These are phyloP conservation scores for Quaeritorhiza haematococci DNA, from an alignment of 371 early-diverging fungal genomes.

Conservation along the genomic window DNA sequence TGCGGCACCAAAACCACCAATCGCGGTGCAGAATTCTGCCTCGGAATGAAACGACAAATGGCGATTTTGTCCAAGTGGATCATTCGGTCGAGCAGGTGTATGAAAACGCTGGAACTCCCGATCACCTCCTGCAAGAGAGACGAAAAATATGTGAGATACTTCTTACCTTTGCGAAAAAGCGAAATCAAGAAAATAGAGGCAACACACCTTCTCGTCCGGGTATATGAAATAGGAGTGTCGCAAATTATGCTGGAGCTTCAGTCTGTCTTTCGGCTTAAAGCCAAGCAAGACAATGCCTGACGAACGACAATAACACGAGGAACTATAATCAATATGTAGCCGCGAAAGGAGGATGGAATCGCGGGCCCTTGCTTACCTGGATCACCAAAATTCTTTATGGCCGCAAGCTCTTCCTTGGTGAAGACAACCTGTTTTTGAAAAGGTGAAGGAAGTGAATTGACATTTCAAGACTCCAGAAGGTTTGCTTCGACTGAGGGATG, in stretches of 20 bases:
- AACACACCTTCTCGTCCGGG: conserved; percentile 60
- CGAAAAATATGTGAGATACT: neutral
- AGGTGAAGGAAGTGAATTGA: conserved; percentile 1
- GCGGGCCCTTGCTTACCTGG: conserved; percentile 51
- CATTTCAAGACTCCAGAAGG: neutral
- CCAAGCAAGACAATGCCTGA: conserved; percentile 61
- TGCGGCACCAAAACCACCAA: conserved; percentile 63
- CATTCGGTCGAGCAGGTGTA: conserved; percentile 55
- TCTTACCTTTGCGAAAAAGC: neutral
- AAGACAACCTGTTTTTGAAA: conserved; percentile 41
- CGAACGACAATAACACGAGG: neutral
- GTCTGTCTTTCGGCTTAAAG: conserved; percentile 43
- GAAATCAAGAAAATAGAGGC: neutral
- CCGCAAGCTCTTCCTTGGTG: conserved; percentile 32
- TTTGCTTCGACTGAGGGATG: neutral
- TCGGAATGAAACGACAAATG: conserved; percentile 52
- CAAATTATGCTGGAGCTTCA: conserved; percentile 53
- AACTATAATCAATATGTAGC: neutral
- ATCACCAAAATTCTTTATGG: conserved; percentile 28
- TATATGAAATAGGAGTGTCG: conserved; percentile 62
- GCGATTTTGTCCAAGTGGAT: conserved; percentile 48
- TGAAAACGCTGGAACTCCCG: conserved; percentile 63
- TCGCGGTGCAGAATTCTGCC: conserved; percentile 46
- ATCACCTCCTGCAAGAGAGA: conserved; percentile 32
- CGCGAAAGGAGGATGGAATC: neutral